Percentiles rank a stretch among this genome's conserved stretches.
phyloP scores from a whole-genome alignment of 345 rosid species.

The Reutealis trisperma region DNA sequence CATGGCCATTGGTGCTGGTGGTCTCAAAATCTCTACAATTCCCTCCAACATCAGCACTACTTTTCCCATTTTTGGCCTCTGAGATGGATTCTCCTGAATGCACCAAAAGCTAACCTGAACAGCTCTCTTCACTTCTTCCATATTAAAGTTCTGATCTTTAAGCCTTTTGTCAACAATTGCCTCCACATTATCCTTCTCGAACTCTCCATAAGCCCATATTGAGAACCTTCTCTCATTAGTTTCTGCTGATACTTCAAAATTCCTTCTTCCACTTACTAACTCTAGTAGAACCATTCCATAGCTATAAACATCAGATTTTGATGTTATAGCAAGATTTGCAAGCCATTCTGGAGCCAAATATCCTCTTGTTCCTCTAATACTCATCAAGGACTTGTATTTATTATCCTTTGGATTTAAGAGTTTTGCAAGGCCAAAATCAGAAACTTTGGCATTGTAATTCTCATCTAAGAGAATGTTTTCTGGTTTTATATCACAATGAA shows the following conservation, averaged over 20 bases:
- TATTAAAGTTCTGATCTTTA: background rate
- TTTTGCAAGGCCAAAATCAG: conserved; percentile 31
- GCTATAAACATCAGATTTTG: conserved; percentile 26
- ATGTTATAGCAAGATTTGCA: conserved; percentile 23
- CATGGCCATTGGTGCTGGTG: conserved; percentile 46
- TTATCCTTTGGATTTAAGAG: conserved; percentile 18
- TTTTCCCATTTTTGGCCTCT: conserved; percentile 22
- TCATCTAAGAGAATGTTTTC: conserved; percentile 26
- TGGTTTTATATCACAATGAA: conserved; percentile 28
- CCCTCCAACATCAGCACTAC: conserved; percentile 35
- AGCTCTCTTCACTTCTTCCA: conserved; percentile 15
- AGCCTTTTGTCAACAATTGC: conserved; percentile 14
- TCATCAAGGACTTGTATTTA: background rate
- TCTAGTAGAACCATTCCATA: conserved; percentile 22
- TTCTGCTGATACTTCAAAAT: conserved; percentile 18
- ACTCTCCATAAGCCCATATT: conserved; percentile 20
- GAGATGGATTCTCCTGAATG: conserved; percentile 24
- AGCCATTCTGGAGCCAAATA: conserved; percentile 31
- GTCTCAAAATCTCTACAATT: conserved; percentile 41
- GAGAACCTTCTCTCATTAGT: conserved; percentile 41
- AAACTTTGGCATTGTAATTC: conserved; percentile 21
- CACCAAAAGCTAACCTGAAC: conserved; percentile 20
- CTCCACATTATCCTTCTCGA: conserved; percentile 18
- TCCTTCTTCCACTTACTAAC: conserved; percentile 22
- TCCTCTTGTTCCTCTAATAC: conserved; percentile 23